These are phyloP conservation scores for Glycine soja DNA, from an alignment of 306 rosid species.

Conservation along the genomic window DNA sequence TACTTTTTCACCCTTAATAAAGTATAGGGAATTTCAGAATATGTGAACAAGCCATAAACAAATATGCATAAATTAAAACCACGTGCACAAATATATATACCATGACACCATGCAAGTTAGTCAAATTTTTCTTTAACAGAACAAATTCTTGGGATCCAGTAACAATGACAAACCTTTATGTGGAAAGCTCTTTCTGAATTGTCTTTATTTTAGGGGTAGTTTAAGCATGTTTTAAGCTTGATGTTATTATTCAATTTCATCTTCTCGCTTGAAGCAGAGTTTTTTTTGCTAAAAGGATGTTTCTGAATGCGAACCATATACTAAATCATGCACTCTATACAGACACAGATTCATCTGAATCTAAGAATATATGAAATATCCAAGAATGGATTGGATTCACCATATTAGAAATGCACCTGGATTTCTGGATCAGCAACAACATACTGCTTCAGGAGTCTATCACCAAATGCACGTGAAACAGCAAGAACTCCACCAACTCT, in stretches of 20 bases:
- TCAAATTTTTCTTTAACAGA: background rate
- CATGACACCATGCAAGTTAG: background rate
- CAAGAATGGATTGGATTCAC: constrained; percentile 39
- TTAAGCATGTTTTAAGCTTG: constrained; percentile 24
- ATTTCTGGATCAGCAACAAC: constrained; percentile 99
- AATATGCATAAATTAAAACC: background rate
- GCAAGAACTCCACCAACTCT: constrained; percentile 99
- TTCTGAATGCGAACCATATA: constrained; percentile 19
- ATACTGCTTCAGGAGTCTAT: constrained; percentile 94
- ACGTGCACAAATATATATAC: background rate
- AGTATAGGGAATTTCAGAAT: constrained; percentile 3
- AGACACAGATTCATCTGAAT: constrained; percentile 22
- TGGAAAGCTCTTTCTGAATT: background rate
- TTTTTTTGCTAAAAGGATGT: constrained; percentile 16
- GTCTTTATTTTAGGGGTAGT: background rate
- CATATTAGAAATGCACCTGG: constrained; percentile 62
- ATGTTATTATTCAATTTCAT: background rate
- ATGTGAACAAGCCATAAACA: background rate
- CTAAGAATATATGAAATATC: constrained; percentile 35
- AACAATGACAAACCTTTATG: background rate
- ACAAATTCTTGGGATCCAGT: constrained; percentile 2
- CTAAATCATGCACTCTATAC: background rate
- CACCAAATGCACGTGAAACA: constrained; percentile 98
- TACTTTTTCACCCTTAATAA: background rate
- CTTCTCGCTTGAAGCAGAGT: constrained; percentile 12